Conservation (phyloP, 2,329 filamentous ascomycete genomes). For the Pseudogymnoascus pannorum region DNA sequence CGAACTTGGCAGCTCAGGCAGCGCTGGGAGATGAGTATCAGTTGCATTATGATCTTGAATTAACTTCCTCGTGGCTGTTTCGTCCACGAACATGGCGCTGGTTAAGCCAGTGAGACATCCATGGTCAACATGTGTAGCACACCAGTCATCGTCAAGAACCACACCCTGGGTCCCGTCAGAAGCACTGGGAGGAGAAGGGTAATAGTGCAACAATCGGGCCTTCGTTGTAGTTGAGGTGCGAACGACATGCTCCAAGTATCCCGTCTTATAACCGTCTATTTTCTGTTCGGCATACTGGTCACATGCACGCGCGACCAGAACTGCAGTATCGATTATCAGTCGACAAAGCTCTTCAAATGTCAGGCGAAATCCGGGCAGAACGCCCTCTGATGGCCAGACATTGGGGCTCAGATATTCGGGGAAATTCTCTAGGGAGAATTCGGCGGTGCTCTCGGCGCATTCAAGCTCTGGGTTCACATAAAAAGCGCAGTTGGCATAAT, state of each 20-base stretch:
- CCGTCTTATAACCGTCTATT: conserved; percentile 65
- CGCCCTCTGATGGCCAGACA: conserved; percentile 67
- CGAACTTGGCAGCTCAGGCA: conserved; percentile 65
- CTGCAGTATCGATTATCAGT: conserved; percentile 83
- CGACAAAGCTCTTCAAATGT: conserved; percentile 69
- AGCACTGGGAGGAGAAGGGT: conserved; percentile 48
- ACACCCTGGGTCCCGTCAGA: conserved; percentile 30
- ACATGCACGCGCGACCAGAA: conserved; percentile 82
- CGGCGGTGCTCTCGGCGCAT: conserved; percentile 51
- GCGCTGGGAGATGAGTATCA: conserved; percentile 35
- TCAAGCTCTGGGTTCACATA: conserved; percentile 58
- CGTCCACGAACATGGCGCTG: conserved; percentile 92
- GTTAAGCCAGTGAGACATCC: conserved; percentile 92
- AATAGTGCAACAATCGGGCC: conserved; percentile 88
- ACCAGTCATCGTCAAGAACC: conserved; percentile 78
- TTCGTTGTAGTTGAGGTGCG: conserved; percentile 81
- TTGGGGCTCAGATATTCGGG: conserved; percentile 87
- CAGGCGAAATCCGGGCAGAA: conserved; percentile 67
- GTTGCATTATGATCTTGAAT: conserved; percentile 28
- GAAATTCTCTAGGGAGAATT: conserved; percentile 56
- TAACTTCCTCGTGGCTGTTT: conserved; percentile 37
- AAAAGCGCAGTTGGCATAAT: conserved; percentile 77
- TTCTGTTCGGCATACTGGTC: conserved; percentile 77
- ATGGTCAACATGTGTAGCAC: conserved; percentile 82
- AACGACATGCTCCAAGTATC: conserved; percentile 83